Evolutionary conservation across 192 early-diverging fungal species (phyloP), one percentile per base, ranked within the genome.

Genomic region (Podochytrium sp.): DNA sequence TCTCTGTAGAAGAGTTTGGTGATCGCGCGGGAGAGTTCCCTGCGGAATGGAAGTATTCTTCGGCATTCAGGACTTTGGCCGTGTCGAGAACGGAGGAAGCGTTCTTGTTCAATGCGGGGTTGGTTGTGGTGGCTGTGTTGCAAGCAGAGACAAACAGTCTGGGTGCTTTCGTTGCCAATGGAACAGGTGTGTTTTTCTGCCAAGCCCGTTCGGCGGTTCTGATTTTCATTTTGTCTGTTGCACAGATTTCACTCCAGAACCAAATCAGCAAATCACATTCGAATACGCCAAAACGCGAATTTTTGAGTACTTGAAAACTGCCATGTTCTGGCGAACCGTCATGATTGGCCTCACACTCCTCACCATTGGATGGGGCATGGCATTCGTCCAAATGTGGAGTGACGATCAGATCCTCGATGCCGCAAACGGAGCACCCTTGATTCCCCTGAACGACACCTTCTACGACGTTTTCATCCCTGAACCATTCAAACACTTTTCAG

Each of bases 401-500:
- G 61, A 63, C 37, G 61, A 39, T 37, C 14, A 35, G 39, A 63
- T 37, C 16, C 61, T 63, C 38, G 12, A 29, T 7, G 38, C 14
- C 37, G 61, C 61, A 2, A 39, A 39, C 14, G 61, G 61, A 27
- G n/a, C 20, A 29, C 37, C 61, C 2, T 23, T 63, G 34, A 63
- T 38, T 3, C 61, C 61, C 10, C 39, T 63, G 20, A 14, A 29
- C 2, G 61, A 63, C 61, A 41, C 29, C 20, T 29, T 63, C 1
- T 63, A 63, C 61, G 61, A 63, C 10, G 20, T 14, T 20, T 38
- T 63, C 14, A 41, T 63, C 29, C 61, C 61, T 38, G 37, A 63
- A 16, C 38, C 20, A 16, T 23, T 63, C 35, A 63, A 63, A 39
- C 14, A 3, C 2, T 18, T 63, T 1, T 27, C 61, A 10, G 35